phyloP scores from a whole-genome alignment of 1,284 basidiomycete species.

The Mrakiaceae sp. region DNA sequence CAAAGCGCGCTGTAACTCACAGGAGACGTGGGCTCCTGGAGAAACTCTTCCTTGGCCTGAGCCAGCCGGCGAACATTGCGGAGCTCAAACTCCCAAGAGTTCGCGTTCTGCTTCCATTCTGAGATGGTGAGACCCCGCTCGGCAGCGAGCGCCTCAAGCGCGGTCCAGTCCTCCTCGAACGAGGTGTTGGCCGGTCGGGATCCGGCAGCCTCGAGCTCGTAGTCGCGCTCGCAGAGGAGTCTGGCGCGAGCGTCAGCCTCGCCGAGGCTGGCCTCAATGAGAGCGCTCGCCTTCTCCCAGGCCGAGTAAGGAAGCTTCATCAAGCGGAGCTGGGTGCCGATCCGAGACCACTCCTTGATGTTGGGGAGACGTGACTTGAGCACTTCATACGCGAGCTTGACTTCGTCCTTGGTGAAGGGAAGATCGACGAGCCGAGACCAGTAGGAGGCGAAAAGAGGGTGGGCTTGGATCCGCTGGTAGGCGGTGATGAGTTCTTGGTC shows the following conservation, averaged over 20 bases:
- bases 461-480: not conserved
- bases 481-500: not conserved
- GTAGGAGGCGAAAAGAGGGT: not conserved
- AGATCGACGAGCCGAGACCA: not conserved
- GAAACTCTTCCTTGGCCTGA: not conserved
- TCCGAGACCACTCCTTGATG: not conserved
- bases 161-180: not conserved
- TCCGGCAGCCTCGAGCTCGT: no score
- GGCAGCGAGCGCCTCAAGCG: not conserved
- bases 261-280: no score
- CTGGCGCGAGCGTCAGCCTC: no score
- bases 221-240: no score
- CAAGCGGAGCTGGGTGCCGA: not conserved
- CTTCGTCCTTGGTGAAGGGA: not conserved
- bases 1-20: no score
- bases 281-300: not conserved
- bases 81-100: conserved; percentile 1
- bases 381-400: not conserved
- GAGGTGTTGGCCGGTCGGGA: no score
- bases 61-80: not conserved
- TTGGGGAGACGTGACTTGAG: not conserved
- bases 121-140: conserved; percentile 1
- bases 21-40: not conserved
- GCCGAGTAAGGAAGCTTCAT: not conserved
- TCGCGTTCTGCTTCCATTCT: not conserved